These are phyloP conservation scores for Neurospora discreta DNA, from an alignment of 495 filamentous ascomycete genomes.

Conservation along the genomic window DNA sequence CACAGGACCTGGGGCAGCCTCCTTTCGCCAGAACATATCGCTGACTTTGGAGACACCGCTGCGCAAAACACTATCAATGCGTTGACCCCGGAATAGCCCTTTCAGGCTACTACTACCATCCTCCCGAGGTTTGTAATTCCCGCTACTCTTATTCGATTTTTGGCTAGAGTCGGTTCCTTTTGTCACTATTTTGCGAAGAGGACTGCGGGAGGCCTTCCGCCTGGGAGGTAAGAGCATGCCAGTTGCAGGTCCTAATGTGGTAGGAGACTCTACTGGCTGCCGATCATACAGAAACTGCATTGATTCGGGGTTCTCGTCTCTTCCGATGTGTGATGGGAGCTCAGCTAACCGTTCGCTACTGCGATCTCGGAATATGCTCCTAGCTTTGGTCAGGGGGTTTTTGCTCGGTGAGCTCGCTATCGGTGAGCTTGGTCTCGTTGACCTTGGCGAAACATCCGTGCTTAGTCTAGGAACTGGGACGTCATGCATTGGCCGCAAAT, in stretches of 20 bases:
- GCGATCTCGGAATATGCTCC: conserved; percentile 37
- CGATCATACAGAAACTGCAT: conserved; percentile 7
- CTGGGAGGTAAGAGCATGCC: conserved; percentile 14
- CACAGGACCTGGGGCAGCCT: conserved; percentile 10
- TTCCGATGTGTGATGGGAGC: conserved; percentile 9
- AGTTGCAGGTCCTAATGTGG: conserved; percentile 6
- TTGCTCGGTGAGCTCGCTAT: conserved; percentile 23
- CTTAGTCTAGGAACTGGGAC: conserved; percentile 27
- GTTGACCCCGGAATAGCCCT: conserved; percentile 33
- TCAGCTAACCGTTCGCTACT: conserved; percentile 29
- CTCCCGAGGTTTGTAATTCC: conserved; percentile 28
- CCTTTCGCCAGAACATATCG: conserved; percentile 37
- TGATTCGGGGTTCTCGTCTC: conserved; percentile 12
- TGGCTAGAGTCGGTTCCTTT: conserved; percentile 23
- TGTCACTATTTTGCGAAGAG: conserved; percentile 20
- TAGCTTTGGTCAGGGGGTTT: conserved; percentile 35
- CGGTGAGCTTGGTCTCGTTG: conserved; percentile 22
- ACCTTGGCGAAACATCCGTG: conserved; percentile 32
- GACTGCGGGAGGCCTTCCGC: conserved; percentile 27
- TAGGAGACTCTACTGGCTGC: conserved; percentile 10
- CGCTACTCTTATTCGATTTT: conserved; percentile 28
- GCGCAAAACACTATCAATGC: conserved; percentile 36
- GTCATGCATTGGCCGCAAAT: conserved; percentile 20
- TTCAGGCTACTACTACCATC: conserved; percentile 28
- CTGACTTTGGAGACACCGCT: conserved; percentile 38